Evolutionary conservation across 805 yeast species (phyloP).

Genomic region (Huiozyma naganishii): DNA sequence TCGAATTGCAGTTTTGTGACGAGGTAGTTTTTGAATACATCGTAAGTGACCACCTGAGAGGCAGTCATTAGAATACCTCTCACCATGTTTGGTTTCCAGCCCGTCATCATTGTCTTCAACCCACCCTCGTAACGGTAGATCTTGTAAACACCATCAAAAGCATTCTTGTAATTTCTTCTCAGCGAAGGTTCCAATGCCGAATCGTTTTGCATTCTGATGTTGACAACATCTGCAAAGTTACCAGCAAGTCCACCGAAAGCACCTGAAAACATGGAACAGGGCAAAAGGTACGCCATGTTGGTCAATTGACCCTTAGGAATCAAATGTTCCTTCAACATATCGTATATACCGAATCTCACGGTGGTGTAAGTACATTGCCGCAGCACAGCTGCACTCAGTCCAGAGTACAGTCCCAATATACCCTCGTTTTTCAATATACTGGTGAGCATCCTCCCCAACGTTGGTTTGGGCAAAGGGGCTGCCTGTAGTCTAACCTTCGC

Average conservation of each 20-base stretch:
- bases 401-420: constrained; percentile 60
- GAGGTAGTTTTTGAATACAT: constrained; percentile 53
- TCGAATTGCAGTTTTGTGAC: constrained; percentile 42
- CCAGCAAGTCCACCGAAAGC: constrained; percentile 79
- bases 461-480: constrained; percentile 54
- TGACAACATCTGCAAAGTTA: constrained; percentile 79
- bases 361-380: constrained; percentile 87
- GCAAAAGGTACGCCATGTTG: constrained; percentile 49
- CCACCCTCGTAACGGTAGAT: constrained; percentile 59
- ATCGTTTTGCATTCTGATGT: constrained; percentile 87
- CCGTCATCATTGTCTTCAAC: constrained; percentile 48
- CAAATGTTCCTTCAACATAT: constrained; percentile 51
- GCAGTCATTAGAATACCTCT: constrained; percentile 87
- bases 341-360: constrained; percentile 80
- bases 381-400: constrained; percentile 68
- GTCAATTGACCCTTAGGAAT: constrained; percentile 36
- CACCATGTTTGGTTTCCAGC: constrained; percentile 64
- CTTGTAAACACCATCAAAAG: constrained; percentile 60
- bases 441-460: constrained; percentile 43
- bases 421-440: constrained; percentile 39
- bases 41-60: constrained; percentile 82
- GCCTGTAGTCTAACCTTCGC: constrained; percentile 85
- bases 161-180: constrained; percentile 67
- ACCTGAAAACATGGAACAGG: constrained; percentile 79
- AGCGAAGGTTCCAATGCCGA: constrained; percentile 51